Evolutionary conservation across 176 grass and related monocot genomes (phyloP).

Genomic region (Aegilops longissima): DNA sequence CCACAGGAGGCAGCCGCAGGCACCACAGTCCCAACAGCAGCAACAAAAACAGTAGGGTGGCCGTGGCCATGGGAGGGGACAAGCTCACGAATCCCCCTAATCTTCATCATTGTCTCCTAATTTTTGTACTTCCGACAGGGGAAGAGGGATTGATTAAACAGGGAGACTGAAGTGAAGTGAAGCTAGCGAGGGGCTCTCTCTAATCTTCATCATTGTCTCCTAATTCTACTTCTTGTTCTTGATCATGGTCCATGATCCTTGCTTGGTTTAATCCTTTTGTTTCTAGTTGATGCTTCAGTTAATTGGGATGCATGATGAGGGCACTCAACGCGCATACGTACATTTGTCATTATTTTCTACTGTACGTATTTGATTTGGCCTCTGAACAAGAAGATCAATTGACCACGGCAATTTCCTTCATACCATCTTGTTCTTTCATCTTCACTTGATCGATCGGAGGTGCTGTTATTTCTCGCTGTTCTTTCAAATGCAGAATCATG

Average conservation of each 20-base stretch:
- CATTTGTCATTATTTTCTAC: neutral
- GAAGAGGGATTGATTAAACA: conserved; percentile 22
- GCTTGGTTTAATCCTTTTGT: conserved; percentile 2
- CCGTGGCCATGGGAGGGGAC: conserved; percentile 35
- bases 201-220: neutral
- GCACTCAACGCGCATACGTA: neutral
- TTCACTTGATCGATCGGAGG: neutral
- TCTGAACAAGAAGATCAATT: neutral
- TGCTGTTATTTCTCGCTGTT: neutral
- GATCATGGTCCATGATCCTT: conserved; percentile 25
- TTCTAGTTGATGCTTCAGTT: conserved; percentile 5
- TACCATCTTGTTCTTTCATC: neutral
- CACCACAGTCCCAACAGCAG: conserved; percentile 27
- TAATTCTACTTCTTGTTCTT: neutral
- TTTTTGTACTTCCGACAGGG: conserved; percentile 27
- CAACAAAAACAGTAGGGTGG: neutral
- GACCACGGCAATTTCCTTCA: neutral
- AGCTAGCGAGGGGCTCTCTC: neutral
- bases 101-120: neutral
- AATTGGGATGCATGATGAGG: neutral
- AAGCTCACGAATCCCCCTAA: conserved; percentile 9
- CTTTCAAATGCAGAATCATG: neutral
- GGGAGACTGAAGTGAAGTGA: neutral
- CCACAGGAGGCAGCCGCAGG: conserved; percentile 41
- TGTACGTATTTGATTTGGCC: no score